phyloP scores from a whole-genome alignment of 2,329 filamentous ascomycete species.

The Diaporthe sp. region DNA sequence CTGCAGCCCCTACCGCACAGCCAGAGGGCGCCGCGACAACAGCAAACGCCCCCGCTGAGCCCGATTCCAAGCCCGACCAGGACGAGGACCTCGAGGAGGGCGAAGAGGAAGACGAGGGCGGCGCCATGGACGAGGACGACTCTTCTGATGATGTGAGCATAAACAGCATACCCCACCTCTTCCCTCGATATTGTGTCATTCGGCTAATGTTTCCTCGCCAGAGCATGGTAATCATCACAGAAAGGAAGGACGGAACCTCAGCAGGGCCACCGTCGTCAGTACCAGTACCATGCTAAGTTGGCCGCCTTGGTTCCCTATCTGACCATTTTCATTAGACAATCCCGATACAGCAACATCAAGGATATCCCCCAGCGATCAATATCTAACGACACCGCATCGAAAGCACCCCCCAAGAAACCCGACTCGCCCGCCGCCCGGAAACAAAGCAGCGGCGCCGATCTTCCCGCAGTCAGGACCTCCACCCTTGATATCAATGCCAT shows the following conservation, averaged over 20 bases:
- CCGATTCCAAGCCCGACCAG: slow-evolving; percentile 50
- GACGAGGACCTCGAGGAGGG: slow-evolving; percentile 74
- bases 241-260: slow-evolving; percentile 75
- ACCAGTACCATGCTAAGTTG: not conserved
- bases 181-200: not conserved
- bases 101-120: slow-evolving; percentile 74
- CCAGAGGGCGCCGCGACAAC: slow-evolving; percentile 40
- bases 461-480: slow-evolving; percentile 79
- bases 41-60: slow-evolving; percentile 48
- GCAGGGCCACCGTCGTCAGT: slow-evolving; percentile 71
- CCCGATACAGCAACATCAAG: slow-evolving; percentile 75
- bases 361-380: slow-evolving; percentile 74
- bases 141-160: slow-evolving; percentile 55
- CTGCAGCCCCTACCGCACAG: slow-evolving; percentile 52
- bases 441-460: slow-evolving; percentile 44
- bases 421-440: slow-evolving; percentile 30
- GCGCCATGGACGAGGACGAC: slow-evolving; percentile 72
- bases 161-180: not conserved
- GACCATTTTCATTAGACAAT: slow-evolving; percentile 59
- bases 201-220: slow-evolving; percentile 47
- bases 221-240: slow-evolving; percentile 79
- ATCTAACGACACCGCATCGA: slow-evolving; percentile 64
- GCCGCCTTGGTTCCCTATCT: not conserved
- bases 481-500: slow-evolving; percentile 88
- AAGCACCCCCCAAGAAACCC: slow-evolving; percentile 58